Evolutionary conservation across 306 rosid species (phyloP), one percentile per base, ranked within the genome.

Genomic region (Prunus davidiana): DNA sequence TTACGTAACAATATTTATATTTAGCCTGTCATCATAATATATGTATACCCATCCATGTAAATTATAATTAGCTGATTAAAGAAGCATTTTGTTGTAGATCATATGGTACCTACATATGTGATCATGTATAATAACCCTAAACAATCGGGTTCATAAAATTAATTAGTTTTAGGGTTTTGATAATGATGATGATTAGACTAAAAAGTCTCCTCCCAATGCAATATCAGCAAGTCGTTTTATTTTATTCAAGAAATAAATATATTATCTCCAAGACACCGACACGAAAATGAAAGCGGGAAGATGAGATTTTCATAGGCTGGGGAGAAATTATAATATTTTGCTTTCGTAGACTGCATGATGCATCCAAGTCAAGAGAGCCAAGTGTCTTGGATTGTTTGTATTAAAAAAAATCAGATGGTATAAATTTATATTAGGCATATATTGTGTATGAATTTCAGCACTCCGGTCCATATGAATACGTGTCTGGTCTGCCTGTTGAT

Each of bases 261-360:
- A 71, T 11, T 71, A 52, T 54, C 50, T 71, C 49, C 18, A 52
- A 32, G 28, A 4, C 68, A 64, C 68, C 50, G 71, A 66, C 49
- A 34, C 3, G 64, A 71, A 71, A 12, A n/a, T 27, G 72, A 5
- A n/a, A 18, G 30, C 30, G 32, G 52, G 62, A 54, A 19, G 32
- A 71, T 54, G 51, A 71, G 9, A 9, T 0, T 68, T 69, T 69
- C 2, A 15, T 49, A 46, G 51, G 2, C 9, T 49, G 28, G 12
- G 12, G 28, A 18, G 32, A 51, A 19, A 7, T 28, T 28, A 70
- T 4, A 49, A 15, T 68, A 47, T 25, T 25, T 24, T 6, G 14
- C 20, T 45, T 67, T 8, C 7, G 12, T 13, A 12, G 15, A 62
- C 43, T 14, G 5, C 43, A 69, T 50, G 61, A 28, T 47, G 27